phyloP scores from a whole-genome alignment of 1,284 basidiomycete genomes.

The Sporisorium iseilematis-ciliati region DNA sequence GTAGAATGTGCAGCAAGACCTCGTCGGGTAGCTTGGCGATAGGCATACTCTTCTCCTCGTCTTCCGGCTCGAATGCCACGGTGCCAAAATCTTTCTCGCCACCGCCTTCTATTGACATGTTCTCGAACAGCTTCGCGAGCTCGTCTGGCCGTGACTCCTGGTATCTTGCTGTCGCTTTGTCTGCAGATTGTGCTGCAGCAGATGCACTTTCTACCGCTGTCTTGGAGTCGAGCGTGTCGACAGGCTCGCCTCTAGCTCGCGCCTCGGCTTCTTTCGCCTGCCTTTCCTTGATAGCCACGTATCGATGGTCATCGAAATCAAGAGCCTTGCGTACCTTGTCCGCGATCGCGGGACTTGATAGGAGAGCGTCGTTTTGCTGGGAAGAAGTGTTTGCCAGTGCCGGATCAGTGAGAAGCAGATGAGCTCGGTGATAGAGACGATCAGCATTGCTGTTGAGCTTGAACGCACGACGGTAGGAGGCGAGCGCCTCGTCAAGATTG shows the following conservation, averaged over 20 bases:
- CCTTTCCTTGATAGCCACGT: slow-evolving; percentile 49
- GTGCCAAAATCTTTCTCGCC: slow-evolving; percentile 45
- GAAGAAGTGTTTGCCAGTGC: slow-evolving; percentile 24
- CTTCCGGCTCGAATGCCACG: slow-evolving; percentile 46
- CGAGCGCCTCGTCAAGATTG: slow-evolving; percentile 52
- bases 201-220: not conserved
- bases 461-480: slow-evolving; percentile 58
- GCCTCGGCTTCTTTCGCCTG: slow-evolving; percentile 38
- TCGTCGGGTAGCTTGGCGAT: slow-evolving; percentile 62
- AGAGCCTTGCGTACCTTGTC: slow-evolving; percentile 53
- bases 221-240: slow-evolving; percentile 5
- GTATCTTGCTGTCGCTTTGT: slow-evolving; percentile 7
- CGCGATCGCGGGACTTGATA: slow-evolving; percentile 51
- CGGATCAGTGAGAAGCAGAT: slow-evolving; percentile 47
- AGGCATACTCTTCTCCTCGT: slow-evolving; percentile 51
- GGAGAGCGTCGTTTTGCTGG: slow-evolving; percentile 40
- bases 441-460: slow-evolving; percentile 57
- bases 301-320: slow-evolving; percentile 55
- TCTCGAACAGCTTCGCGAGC: slow-evolving; percentile 40
- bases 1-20: slow-evolving; percentile 55
- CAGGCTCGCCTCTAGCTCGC: slow-evolving; percentile 21
- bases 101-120: slow-evolving; percentile 36
- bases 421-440: slow-evolving; percentile 58
- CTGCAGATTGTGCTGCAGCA: not conserved
- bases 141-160: slow-evolving; percentile 37